Evolutionary conservation across 2,329 filamentous ascomycete species (phyloP).

Genomic region (Hymenoscyphus occultus): DNA sequence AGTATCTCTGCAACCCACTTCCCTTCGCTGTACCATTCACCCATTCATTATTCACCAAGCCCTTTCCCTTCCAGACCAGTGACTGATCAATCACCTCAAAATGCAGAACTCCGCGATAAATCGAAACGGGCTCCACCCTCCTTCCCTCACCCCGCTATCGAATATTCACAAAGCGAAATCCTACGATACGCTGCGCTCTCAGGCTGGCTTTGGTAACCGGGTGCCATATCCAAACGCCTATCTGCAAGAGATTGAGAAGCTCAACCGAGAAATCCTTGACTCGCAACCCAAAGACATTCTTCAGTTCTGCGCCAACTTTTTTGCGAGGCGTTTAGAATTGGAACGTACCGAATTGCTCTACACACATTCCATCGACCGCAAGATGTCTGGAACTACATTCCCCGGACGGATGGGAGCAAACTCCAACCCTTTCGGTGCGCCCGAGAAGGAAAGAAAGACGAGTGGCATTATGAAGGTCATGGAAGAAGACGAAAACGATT

Average conservation of each 20-base stretch:
- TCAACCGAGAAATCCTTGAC: constrained; percentile 59
- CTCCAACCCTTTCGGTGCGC: constrained; percentile 69
- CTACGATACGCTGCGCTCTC: not conserved
- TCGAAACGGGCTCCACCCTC: not conserved
- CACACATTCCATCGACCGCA: constrained; percentile 37
- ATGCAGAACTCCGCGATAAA: constrained; percentile 1
- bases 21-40: not conserved
- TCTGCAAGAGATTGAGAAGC: constrained; percentile 59
- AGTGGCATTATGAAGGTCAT: constrained; percentile 52
- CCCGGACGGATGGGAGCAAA: constrained; percentile 67
- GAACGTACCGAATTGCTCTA: constrained; percentile 57
- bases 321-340: constrained; percentile 61
- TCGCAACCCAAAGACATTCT: constrained; percentile 60
- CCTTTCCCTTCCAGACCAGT: not conserved
- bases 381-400: constrained; percentile 73
- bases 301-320: constrained; percentile 70
- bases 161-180: not conserved
- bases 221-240: constrained; percentile 54
- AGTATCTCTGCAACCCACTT: not conserved
- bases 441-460: constrained; percentile 40
- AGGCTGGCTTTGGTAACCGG: constrained; percentile 18
- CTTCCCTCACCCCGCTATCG: not conserved
- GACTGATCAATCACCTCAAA: not conserved
- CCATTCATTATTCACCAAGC: not conserved
- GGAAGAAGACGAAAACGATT: constrained; percentile 67